Conservation (phyloP, 2,329 filamentous ascomycete genomes). For the Niveomyces coronatus region DNA sequence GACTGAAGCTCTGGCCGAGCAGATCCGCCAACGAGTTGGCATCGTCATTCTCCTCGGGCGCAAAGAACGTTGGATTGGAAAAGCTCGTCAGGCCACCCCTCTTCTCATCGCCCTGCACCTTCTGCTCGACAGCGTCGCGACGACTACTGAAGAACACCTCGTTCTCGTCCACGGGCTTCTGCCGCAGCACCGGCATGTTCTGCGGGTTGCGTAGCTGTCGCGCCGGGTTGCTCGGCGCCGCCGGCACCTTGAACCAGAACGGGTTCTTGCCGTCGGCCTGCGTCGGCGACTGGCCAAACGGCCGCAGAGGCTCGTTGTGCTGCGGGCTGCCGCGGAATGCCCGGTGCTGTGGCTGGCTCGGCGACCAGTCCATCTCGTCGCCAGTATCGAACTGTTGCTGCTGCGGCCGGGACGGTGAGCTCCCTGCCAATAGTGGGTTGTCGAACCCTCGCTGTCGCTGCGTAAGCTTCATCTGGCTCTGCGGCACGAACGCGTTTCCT, state of each 20-base stretch:
- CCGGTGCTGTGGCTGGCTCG: slow-evolving; percentile 45
- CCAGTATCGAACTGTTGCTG: slow-evolving; percentile 25
- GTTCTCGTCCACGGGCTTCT: slow-evolving; percentile 33
- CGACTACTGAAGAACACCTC: slow-evolving; percentile 40
- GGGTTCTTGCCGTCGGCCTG: slow-evolving; percentile 34
- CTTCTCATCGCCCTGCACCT: slow-evolving; percentile 7
- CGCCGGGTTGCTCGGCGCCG: slow-evolving; percentile 57
- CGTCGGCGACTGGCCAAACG: slow-evolving; percentile 36
- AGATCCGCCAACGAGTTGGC: slow-evolving; percentile 34
- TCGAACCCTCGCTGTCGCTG: slow-evolving; percentile 8
- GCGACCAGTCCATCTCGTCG: slow-evolving; percentile 67
- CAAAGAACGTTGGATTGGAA: slow-evolving; percentile 52
- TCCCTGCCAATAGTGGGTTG: neutral
- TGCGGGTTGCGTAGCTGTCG: slow-evolving; percentile 52
- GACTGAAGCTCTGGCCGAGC: slow-evolving; percentile 32
- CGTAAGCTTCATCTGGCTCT: slow-evolving; percentile 10
- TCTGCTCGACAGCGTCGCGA: slow-evolving; percentile 11
- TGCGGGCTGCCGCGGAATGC: slow-evolving; percentile 37
- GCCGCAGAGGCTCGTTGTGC: slow-evolving; percentile 20
- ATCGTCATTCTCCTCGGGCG: slow-evolving; percentile 33
- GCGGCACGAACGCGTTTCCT: slow-evolving; percentile 5
- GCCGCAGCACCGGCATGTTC: slow-evolving; percentile 41
- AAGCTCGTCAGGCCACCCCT: slow-evolving; percentile 31
- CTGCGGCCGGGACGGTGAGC: slow-evolving; percentile 10
- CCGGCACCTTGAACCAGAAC: slow-evolving; percentile 62